These are phyloP conservation scores for Pythium periplocum DNA, from an alignment of 352 stramenopile species.

Conservation along the genomic window DNA sequence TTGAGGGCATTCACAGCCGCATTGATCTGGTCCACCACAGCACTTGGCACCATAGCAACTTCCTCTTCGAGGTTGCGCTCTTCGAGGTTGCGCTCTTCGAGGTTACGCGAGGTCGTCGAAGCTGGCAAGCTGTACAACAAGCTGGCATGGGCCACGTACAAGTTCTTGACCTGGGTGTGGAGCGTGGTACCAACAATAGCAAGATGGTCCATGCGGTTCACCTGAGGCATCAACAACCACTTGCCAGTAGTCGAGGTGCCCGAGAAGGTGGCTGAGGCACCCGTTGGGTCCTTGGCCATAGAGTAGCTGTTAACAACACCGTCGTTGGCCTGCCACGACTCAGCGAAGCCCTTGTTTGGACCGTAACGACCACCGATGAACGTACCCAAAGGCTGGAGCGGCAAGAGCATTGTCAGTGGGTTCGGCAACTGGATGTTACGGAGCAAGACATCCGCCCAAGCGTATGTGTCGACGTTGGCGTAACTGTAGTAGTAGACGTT, in stretches of 20 bases:
- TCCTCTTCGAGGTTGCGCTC: constrained; percentile 1
- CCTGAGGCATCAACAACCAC: constrained; percentile 47
- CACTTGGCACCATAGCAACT: constrained; percentile 12
- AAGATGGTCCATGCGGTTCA: constrained; percentile 37
- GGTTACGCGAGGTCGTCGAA: neutral
- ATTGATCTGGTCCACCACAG: constrained; percentile 15
- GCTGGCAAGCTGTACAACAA: constrained; percentile 28
- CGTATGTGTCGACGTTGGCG: constrained; percentile 34
- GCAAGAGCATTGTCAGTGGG: constrained; percentile 41
- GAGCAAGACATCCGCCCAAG: constrained; percentile 26
- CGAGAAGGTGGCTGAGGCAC: constrained; percentile 27
- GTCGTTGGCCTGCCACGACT: constrained; percentile 45
- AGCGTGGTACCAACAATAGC: constrained; percentile 37
- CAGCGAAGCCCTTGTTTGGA: constrained; percentile 24
- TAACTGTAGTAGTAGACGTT: constrained; percentile 60
- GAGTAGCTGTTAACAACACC: constrained; percentile 45
- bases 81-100: neutral
- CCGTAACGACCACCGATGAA: constrained; percentile 38
- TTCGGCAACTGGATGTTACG: constrained; percentile 44
- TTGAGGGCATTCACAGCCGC: constrained; percentile 33
- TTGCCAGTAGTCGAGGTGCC: constrained; percentile 27
- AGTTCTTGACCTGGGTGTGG: constrained; percentile 28
- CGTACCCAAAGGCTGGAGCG: constrained; percentile 28
- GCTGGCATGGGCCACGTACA: constrained; percentile 33
- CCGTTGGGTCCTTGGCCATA: constrained; percentile 35